Base-by-base conservation (phyloP, 2,329 filamentous ascomycete species). In the Byssochlamys sp. region DNA sequence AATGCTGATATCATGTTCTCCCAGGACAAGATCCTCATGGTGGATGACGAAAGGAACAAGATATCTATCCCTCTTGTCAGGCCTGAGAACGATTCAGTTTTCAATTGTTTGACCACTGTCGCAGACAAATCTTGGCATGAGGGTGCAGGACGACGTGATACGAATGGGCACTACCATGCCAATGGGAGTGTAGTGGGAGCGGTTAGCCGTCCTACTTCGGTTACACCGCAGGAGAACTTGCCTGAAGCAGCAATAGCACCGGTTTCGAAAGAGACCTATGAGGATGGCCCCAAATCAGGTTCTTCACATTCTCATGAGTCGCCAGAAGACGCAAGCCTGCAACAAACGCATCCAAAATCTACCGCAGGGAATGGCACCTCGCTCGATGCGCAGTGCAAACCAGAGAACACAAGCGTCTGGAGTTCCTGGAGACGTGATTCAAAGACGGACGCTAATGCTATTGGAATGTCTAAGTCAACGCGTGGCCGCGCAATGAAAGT, bases 1-100 rank as follows among this genome's bases (percentile, higher is more conserved):
- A 95, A 89, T 63, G 92, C 90, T 26, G 94, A 97, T 70, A 81
- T 99, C 10, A 76, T 97, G 25, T 90, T 99, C 66, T 97, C 94
- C 0, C 89, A 91, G 62, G 96, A 96, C 67, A 87, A 88, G 62
- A 84, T 99, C 78, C 88, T 88, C 0, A 78, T 97, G 28, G 91
- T 91, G 64, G 90, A 95, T 64, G 88, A 90, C 67, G 90, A 95
- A 58, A 83, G 88, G 52, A 90, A 89, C 70, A 94, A 92, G 67
- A 78, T 97, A 11, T 91, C 89, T 14, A 87, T 99, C 33, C 94
- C 94, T 1, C 88, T 99, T 63, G 91, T 96, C 48, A 85, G 94
- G 28, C 94, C 94, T 0, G 94, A 97, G 71, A 87, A 95, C 65
- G 90, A 96, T 57, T 80, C 78, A 2, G 75, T 84, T 0, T 97